A percentile compares a stretch with the other conserved stretches of the same genome.
These are phyloP conservation scores for Skeletonema costatum DNA, from an alignment of 108 stramenopile genomes.

Conservation along the genomic window DNA sequence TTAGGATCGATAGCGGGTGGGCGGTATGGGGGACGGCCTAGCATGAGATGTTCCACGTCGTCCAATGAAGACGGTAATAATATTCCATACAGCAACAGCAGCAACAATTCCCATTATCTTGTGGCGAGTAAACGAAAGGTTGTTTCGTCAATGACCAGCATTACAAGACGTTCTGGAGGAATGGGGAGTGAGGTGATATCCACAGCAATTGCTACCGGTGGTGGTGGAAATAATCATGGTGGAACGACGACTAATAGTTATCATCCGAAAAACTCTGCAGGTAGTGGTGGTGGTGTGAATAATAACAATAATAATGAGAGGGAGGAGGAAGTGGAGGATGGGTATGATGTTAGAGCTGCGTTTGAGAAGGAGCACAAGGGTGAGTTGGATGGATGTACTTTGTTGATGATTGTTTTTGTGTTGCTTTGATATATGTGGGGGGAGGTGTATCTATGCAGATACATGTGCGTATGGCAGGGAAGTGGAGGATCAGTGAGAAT, in stretches of 20 bases:
- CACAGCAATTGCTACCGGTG: too few species aligned
- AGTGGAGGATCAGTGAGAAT: too few species aligned
- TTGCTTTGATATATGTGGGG: too few species aligned
- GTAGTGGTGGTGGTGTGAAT: background rate
- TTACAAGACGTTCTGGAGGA: too few species aligned
- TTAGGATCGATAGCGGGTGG: background rate
- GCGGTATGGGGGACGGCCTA: background rate
- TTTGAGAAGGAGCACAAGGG: conserved; percentile 3
- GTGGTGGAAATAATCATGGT: too few species aligned
- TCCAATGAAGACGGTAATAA: background rate
- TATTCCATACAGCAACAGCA: background rate
- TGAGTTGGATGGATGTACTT: background rate
- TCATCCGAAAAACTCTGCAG: background rate
- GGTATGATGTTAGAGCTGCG: background rate
- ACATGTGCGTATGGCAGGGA: too few species aligned
- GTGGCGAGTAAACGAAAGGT: too few species aligned
- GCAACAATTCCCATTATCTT: background rate
- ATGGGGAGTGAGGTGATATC: too few species aligned
- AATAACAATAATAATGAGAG: background rate
- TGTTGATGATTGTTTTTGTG: too few species aligned
- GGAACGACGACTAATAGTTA: too few species aligned
- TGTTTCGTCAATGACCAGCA: too few species aligned
- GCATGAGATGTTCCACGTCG: background rate
- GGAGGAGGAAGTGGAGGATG: background rate
- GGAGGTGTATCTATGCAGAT: too few species aligned